Conservation (phyloP, 1,284 basidiomycete species). For the Thelephora terrestris region DNA sequence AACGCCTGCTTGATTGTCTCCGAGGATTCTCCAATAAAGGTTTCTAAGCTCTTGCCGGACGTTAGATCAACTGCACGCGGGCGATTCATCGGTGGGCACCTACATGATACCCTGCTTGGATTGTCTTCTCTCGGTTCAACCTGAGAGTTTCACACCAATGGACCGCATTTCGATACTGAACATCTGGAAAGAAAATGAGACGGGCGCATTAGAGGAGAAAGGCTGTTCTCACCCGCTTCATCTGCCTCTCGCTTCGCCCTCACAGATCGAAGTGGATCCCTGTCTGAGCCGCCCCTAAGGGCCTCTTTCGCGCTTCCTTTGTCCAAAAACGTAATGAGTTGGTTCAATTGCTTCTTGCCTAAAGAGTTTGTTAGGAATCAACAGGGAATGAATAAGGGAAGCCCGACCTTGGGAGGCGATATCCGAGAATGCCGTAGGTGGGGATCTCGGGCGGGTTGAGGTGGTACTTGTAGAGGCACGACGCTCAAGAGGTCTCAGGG, state of each 20-base stretch:
- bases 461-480: constrained; percentile 55
- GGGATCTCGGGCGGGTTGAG: constrained; percentile 52
- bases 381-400: not conserved
- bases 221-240: constrained; percentile 60
- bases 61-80: not conserved
- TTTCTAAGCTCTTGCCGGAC: constrained; percentile 58
- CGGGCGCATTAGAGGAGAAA: not conserved
- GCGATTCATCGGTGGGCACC: constrained; percentile 8
- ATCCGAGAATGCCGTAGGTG: constrained; percentile 65
- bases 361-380: not conserved
- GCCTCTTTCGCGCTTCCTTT: constrained; percentile 55
- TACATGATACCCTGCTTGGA: constrained; percentile 74
- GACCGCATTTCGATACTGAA: constrained; percentile 85
- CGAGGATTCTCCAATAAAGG: constrained; percentile 71
- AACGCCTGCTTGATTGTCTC: constrained; percentile 55
- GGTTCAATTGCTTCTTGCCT: constrained; percentile 73
- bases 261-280: constrained; percentile 58
- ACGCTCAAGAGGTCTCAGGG: constrained; percentile 59
- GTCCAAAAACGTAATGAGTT: constrained; percentile 68
- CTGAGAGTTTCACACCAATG: constrained; percentile 92
- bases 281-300: constrained; percentile 43
- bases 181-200: constrained; percentile 43
- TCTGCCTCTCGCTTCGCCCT: constrained; percentile 85
- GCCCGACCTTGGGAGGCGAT: constrained; percentile 62
- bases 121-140: constrained; percentile 70